Evolutionary conservation across 1,284 basidiomycete species (phyloP), one percentile per base, ranked within the genome.

Genomic region (Sanguinoderma infundibulare): DNA sequence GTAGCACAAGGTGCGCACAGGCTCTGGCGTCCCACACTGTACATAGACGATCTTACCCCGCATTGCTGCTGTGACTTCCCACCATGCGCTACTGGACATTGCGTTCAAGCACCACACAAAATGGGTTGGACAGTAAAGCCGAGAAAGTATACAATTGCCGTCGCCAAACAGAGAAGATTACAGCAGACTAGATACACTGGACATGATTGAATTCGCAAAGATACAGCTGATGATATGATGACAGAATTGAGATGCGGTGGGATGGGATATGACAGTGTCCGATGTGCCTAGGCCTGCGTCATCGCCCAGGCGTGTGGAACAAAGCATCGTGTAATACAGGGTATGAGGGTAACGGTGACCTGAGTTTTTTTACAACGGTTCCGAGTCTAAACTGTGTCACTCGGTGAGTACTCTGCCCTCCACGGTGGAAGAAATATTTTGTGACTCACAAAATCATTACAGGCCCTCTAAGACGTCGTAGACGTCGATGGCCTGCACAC

Each of bases 151-250:
- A 40, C 26, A 15, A 42, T 42, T 20, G 17, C 9, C 26, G 39
- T 24, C 7, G 22, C 15, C 35, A 40, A 22, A 39, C 15, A 35
- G 50, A 30, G n/a, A 5, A 47, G 52, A 55, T 52, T 58, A 58
- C 47, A 50, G 34, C 20, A 32, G 47, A 30, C 10, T 30, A 35
- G 7, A 14, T 24, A 44, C 49, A 30, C 34, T 49, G 38, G 32
- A 30, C 32, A 58, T 52, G 32, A 3, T 9, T 28, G 36, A 30
- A 10, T 32, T 32, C n/a, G 40, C 44, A 47, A 47, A 32, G 51
- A 50, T 61, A 61, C 55, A 57, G 46, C 22, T 40, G 39, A 56
- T 51, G 42, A 51, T 26, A 46, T 28, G 50, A 44, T 22, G 57
- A 51, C 26, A 49, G 53, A 42, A 44, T 30, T 47, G 46, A 24